Conservation (phyloP, 805 yeast genomes). For the Starmerella bombi region DNA sequence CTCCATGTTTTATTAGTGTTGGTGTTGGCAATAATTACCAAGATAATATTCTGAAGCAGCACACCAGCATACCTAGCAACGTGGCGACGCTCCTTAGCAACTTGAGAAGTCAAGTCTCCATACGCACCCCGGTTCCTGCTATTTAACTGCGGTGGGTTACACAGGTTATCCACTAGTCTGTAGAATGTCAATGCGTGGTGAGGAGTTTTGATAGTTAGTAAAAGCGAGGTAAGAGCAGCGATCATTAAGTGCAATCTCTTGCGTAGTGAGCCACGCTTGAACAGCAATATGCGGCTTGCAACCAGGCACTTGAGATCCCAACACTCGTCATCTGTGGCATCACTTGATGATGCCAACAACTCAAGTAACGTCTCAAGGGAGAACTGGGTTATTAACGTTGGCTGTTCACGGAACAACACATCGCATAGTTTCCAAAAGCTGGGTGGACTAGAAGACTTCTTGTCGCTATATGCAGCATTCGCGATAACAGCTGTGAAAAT, state of each 20-base stretch:
- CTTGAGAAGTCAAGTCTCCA: conserved; percentile 39
- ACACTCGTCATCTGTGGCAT: background rate
- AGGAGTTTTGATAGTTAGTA: conserved; percentile 29
- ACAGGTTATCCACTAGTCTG: conserved; percentile 53
- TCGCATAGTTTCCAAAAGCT: conserved; percentile 30
- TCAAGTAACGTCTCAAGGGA: conserved; percentile 43
- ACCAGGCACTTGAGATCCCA: conserved; percentile 26
- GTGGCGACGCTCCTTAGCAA: conserved; percentile 39
- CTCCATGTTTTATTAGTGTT: background rate
- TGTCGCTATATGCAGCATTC: background rate
- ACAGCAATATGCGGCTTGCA: conserved; percentile 47
- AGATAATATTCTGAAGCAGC: conserved; percentile 48
- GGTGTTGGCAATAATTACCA: conserved; percentile 35
- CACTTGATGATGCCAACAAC: conserved; percentile 23
- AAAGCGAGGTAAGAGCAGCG: conserved; percentile 35
- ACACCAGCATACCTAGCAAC: conserved; percentile 20
- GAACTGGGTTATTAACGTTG: conserved; percentile 55
- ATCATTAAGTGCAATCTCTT: conserved; percentile 61
- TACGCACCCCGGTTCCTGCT: conserved; percentile 24
- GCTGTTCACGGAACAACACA: conserved; percentile 34
- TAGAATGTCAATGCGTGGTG: conserved; percentile 26
- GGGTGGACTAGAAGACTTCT: background rate
- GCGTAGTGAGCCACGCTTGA: conserved; percentile 55
- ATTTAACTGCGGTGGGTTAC: conserved; percentile 49
- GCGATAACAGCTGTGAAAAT: conserved; percentile 2